Conservation (phyloP, 345 rosid species). For the Ceriops decandra region DNA sequence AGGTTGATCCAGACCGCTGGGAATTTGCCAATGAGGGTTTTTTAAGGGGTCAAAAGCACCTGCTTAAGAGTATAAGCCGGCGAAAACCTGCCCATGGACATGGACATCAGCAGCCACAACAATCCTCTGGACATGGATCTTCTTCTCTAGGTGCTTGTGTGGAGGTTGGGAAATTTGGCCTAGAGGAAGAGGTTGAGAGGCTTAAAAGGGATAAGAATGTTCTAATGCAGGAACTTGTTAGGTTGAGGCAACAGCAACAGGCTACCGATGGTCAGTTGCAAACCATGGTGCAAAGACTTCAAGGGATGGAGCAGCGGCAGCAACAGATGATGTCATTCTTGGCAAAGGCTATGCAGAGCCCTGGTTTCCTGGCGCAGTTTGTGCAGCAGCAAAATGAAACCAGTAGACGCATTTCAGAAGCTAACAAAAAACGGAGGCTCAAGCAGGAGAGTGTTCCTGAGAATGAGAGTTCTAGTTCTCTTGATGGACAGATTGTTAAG, state of each 20-base stretch:
- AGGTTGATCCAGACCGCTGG: constrained; percentile 98
- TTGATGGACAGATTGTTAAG: constrained; percentile 89
- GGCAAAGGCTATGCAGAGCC: constrained; percentile 94
- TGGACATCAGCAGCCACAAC: constrained; percentile 58
- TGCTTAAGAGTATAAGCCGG: constrained; percentile 66
- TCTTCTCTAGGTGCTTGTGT: constrained; percentile 87
- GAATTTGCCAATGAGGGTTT: constrained; percentile 96
- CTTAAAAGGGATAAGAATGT: constrained; percentile 98
- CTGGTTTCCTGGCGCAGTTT: constrained; percentile 89
- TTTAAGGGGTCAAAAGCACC: constrained; percentile 87
- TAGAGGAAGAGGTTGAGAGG: constrained; percentile 94
- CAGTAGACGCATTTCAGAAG: constrained; percentile 68
- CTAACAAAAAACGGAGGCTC: constrained; percentile 83
- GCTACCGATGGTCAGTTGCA: constrained; percentile 84
- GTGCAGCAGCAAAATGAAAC: constrained; percentile 91
- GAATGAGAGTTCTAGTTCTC: constrained; percentile 42
- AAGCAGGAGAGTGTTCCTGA: constrained; percentile 57
- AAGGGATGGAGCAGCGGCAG: constrained; percentile 97
- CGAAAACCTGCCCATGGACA: constrained; percentile 85
- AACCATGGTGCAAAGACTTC: constrained; percentile 85
- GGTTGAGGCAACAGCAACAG: constrained; percentile 95
- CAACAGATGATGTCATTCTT: constrained; percentile 97
- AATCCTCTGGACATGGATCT: constrained; percentile 58
- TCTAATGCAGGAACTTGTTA: constrained; percentile 95
- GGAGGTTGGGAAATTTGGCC: constrained; percentile 98